Evolutionary conservation across 306 rosid species (phyloP).

Genomic region (Rubus parviflorus): DNA sequence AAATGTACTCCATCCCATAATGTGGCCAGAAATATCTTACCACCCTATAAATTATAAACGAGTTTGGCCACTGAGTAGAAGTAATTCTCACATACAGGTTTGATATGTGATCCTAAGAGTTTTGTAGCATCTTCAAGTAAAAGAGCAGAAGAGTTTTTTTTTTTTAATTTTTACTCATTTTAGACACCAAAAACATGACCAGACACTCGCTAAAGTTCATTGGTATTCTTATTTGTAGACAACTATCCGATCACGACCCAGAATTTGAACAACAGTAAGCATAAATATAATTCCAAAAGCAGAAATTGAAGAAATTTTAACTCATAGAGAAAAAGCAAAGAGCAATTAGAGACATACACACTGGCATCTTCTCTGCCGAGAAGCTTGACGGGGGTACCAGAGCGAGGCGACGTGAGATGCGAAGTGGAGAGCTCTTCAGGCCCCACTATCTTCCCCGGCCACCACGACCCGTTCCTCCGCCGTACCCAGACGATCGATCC

Average conservation of each 20-base stretch:
- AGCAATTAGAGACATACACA: constrained; percentile 44
- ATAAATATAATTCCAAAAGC: neutral
- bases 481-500: constrained; percentile 71
- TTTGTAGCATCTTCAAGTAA: neutral
- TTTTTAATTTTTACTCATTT: neutral
- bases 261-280: neutral
- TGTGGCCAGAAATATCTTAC: neutral
- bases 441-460: constrained; percentile 67
- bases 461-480: constrained; percentile 67
- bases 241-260: neutral
- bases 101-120: too few species aligned
- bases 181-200: neutral
- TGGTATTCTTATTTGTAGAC: neutral
- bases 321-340: neutral
- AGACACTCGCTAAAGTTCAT: neutral
- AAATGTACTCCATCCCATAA: neutral
- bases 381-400: constrained; percentile 70
- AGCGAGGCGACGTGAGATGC: constrained; percentile 63
- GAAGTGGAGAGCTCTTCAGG: constrained; percentile 57
- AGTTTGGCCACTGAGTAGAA: neutral
- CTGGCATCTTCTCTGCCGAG: constrained; percentile 69
- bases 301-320: neutral
- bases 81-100: neutral
- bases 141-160: neutral
- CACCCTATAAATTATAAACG: neutral